Evolutionary conservation across 495 filamentous ascomycete species (phyloP), one percentile per base, ranked within the genome.

Genomic region (Trichoderma gamsii): DNA sequence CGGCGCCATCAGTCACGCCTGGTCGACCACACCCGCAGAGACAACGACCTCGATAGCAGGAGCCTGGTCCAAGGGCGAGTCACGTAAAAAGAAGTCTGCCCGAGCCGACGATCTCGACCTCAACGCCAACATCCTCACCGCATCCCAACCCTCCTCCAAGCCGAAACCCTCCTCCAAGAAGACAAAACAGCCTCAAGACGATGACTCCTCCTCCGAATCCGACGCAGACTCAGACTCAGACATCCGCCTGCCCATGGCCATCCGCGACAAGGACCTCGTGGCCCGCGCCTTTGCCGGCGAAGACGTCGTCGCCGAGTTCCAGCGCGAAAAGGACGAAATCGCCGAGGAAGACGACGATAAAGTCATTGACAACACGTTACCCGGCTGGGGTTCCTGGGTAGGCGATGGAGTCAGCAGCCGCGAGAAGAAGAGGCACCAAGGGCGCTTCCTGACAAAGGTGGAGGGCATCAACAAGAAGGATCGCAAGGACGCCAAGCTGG

Each of bases 381-480:
- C 92, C 2, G 95, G 95, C 66, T 99, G 95, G 95, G 95, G 95
- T 69, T 86, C 79, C 77, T 82, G 95, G 95, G 83, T 88, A 12
- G 95, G 95, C 64, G 87, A 88, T 38, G 95, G 94, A 7, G 79
- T 98, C 49, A 84, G 84, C 79, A 76, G 80, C 69, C 76, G 81
- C 82, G 79, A 86, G 82, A 81, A 87, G 81, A 77, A 79, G 75
- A 56, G 84, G 80, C 79, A 89, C 78, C 79, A 79, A 72, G 80
- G 81, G 1, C 83, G 84, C 32, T 84, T 89, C 72, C 71, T 92
- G 21, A 90, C 84, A 68, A 93, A 86, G 71, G 76, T 88, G 43
- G 85, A 90, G 66, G 95, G 95, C n/a, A 82, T 97, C 69, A 89
- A 90, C 73, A 89, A 90, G 70, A 82, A 89, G 65, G 76, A 83